Percentiles rank a stretch among this genome's conserved stretches.
These are phyloP conservation scores for Jatropha multifida DNA, from an alignment of 441 rosid species.

Conservation along the genomic window DNA sequence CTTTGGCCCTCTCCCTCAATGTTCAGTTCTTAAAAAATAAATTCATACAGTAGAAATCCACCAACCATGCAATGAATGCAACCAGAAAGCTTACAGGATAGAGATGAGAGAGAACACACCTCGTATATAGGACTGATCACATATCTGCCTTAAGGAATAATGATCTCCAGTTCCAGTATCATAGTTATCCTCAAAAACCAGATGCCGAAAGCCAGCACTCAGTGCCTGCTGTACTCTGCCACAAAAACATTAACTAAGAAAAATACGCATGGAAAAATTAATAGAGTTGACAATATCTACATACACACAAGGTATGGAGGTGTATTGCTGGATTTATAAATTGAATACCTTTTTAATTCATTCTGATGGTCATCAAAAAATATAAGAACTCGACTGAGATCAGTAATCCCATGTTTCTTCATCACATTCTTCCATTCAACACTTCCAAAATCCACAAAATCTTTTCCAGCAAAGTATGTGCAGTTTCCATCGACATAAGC, in stretches of 20 bases:
- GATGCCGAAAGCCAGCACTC: conserved; percentile 81
- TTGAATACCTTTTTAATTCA: conserved; percentile 79
- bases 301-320: background rate
- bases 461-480: conserved; percentile 96
- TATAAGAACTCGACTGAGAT: conserved; percentile 64
- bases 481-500: conserved; percentile 96
- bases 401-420: conserved; percentile 59
- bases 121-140: conserved; percentile 86
- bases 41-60: background rate
- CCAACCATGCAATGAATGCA: conserved; percentile 14
- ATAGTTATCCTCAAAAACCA: conserved; percentile 94
- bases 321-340: background rate
- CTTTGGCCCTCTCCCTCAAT: background rate
- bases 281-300: background rate
- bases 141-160: conserved; percentile 94
- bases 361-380: conserved; percentile 98
- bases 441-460: conserved; percentile 95
- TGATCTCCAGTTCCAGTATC: conserved; percentile 99
- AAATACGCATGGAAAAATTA: conserved; percentile 17
- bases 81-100: conserved; percentile 13
- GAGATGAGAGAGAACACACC: conserved; percentile 37
- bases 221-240: conserved; percentile 81
- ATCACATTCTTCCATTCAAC: conserved; percentile 77
- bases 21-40: background rate
- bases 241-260: conserved; percentile 24